Evolutionary conservation across 2,329 filamentous ascomycete species (phyloP), one percentile per base, ranked within the genome.

Genomic region (Tothia fuscella): DNA sequence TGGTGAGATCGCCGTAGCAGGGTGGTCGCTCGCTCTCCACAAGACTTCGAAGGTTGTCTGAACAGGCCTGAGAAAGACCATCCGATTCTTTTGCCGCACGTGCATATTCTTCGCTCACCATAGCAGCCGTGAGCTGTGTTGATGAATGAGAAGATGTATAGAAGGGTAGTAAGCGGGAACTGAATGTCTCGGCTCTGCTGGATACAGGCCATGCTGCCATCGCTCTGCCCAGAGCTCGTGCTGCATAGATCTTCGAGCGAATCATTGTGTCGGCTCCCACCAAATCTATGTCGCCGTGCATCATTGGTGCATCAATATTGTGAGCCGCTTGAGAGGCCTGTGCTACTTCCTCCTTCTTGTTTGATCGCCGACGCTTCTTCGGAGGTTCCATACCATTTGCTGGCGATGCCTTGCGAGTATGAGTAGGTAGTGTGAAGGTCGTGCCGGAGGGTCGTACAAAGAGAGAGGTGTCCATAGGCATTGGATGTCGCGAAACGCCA

Each of bases 241-340:
- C 84, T 10, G 88, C 85, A 45, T 78, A 82, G n/a, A 93, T 80
- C 50, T 89, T 83, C 6, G 88, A 94, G 47, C 89, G 78, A 38
- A 96, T 77, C 59, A 98, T 76, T 5, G 80, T 80, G 46, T 98
- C 91, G 53, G 82, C 75, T 24, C 91, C 88, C 20, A 98, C 88
- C 31, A 98, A 70, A 55, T 98, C 93, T 35, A 96, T 80, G 53
- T 98, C 93, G 39, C 93, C 91, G 56, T 89, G 84, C 68, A 98
- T 87, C 81, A 98, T 95, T 51, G 93, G 88, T 7, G 88, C 91
- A 58, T 98, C 91, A 14, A 98, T 86, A 58, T 98, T 94, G 60
- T 98, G 91, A 6, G 54, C 17, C 6, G 47, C 46, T 3, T 72
- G 63, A 1, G 74, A 64, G 1, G 73, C 65, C 6, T 72, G 62